Evolutionary conservation across 768 basidiomycete species (phyloP).

Genomic region (Cystoderma amianthinum): DNA sequence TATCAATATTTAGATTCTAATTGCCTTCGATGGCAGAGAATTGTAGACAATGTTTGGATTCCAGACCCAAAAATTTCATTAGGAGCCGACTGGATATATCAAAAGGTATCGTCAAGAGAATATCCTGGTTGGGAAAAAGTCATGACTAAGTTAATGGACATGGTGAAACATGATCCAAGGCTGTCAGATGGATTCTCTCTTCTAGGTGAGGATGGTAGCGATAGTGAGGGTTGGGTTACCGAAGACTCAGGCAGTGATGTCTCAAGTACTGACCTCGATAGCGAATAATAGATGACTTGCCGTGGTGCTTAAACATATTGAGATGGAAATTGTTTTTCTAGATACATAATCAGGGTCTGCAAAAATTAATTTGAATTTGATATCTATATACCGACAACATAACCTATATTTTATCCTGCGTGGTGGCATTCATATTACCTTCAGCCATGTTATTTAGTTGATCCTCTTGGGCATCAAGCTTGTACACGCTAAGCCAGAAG

Average conservation of each 20-base stretch:
- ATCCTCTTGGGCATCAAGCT: constrained; percentile 60
- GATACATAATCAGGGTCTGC: no score
- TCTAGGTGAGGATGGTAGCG: background rate
- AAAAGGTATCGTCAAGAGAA: constrained; percentile 11
- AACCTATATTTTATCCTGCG: no score
- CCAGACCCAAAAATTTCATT: constrained; percentile 17
- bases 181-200: background rate
- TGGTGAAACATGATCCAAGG: background rate
- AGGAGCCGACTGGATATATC: constrained; percentile 16
- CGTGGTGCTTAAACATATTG: no score
- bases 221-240: background rate
- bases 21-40: constrained; percentile 15
- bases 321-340: background rate
- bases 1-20: constrained; percentile 14
- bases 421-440: constrained; percentile 26
- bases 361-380: no score
- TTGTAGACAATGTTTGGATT: constrained; percentile 10
- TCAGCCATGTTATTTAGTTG: constrained; percentile 44
- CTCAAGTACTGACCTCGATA: background rate
- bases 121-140: constrained; percentile 15
- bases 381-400: no score
- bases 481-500: constrained; percentile 49
- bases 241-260: background rate
- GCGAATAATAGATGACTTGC: no score
- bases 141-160: constrained; percentile 5